Evolutionary conservation across 2,329 filamentous ascomycete genomes (phyloP).

Genomic region (Venturiaceae sp.): DNA sequence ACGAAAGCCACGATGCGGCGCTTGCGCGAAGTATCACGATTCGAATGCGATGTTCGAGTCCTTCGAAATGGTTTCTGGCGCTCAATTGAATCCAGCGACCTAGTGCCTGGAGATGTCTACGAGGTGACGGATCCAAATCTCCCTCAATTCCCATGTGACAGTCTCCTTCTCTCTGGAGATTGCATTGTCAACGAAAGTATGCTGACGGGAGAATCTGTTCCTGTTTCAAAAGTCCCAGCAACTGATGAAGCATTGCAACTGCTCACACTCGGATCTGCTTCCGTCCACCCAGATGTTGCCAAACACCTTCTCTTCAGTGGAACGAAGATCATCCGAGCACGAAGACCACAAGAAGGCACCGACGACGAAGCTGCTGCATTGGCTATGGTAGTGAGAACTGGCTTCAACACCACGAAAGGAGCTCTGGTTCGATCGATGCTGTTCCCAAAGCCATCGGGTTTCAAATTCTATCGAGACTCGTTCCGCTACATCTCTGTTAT

Average conservation of each 20-base stretch:
- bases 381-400: constrained; percentile 85
- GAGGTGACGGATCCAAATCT: constrained; percentile 91
- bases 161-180: constrained; percentile 81
- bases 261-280: constrained; percentile 70
- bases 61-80: constrained; percentile 94
- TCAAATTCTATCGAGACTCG: constrained; percentile 97
- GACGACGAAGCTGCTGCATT: constrained; percentile 84
- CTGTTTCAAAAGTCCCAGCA: constrained; percentile 83
- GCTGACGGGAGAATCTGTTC: constrained; percentile 94
- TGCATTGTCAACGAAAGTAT: constrained; percentile 99
- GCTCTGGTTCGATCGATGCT: constrained; percentile 94
- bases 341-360: constrained; percentile 52
- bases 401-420: constrained; percentile 96
- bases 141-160: constrained; percentile 83
- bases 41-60: constrained; percentile 92
- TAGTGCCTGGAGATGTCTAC: constrained; percentile 93
- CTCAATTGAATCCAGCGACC: constrained; percentile 72
- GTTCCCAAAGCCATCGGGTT: constrained; percentile 94
- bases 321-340: constrained; percentile 86
- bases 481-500: constrained; percentile 98
- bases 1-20: constrained; percentile 88
- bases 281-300: constrained; percentile 72
- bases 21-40: constrained; percentile 81
- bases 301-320: constrained; percentile 90
- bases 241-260: constrained; percentile 67